Evolutionary conservation across 345 rosid species (phyloP).

Genomic region (Mallotus nudiflorus): DNA sequence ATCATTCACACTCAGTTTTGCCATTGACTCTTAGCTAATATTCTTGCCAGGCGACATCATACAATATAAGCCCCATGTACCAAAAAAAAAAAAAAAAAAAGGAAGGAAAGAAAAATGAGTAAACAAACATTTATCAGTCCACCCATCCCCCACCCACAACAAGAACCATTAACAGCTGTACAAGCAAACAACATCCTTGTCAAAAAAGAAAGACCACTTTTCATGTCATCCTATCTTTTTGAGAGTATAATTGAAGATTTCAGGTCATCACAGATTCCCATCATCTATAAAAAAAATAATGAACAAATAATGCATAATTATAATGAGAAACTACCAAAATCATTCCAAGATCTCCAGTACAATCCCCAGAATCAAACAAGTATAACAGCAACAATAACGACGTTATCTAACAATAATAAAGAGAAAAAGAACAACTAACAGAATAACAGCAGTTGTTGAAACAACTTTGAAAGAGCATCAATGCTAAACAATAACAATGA

Average conservation of each 20-base stretch:
- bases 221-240: neutral
- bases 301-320: neutral
- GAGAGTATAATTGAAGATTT: neutral
- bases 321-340: neutral
- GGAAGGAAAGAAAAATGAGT: too few relatives aligned
- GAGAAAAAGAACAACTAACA: neutral
- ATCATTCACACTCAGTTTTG: too few relatives aligned
- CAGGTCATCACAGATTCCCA: neutral
- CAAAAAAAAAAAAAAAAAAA: neutral
- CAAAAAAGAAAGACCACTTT: neutral
- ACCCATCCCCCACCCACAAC: neutral
- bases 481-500: neutral
- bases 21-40: too few relatives aligned
- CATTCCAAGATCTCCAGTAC: neutral
- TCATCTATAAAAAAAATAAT: neutral
- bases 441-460: neutral
- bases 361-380: neutral
- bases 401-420: too few relatives aligned
- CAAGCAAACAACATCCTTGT: neutral
- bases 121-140: too few relatives aligned
- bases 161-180: too few relatives aligned
- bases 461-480: neutral
- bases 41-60: too few relatives aligned
- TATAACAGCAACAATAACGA: too few relatives aligned
- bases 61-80: too few relatives aligned